Evolutionary conservation across 2,329 filamentous ascomycete genomes (phyloP), one percentile per base, ranked within the genome.

Genomic region (Colletotrichum destructivum): DNA sequence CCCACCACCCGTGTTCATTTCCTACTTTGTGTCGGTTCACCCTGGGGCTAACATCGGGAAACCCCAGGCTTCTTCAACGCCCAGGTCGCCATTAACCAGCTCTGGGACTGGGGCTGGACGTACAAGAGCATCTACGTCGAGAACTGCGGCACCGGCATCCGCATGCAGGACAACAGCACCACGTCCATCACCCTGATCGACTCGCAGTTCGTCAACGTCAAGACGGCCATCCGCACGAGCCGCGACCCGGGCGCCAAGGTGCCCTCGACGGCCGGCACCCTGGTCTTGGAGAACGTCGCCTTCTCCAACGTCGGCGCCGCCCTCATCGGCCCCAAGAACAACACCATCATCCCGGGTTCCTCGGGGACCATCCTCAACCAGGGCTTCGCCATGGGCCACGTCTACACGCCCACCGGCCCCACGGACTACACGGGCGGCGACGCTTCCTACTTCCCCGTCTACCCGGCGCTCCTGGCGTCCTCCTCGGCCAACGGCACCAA

Each of bases 51-150:
- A 62, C 11, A n/a, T 42, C 8, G n/a, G 16, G n/a, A 42, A n/a
- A 42, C 5, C 4, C 13, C 11, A 23, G 90, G 87, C 26, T 92
- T 94, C 81, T 88, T 88, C 75, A 85, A 87, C 72, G 88, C 89
- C 75, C 84, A 90, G 75, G 92, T 90, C 13, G 93, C 90, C 57
- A 90, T 94, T 69, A 88, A 87, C 79, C 91, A 93, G 84, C 88
- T 92, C 73, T 94, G 92, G 92, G 89, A 92, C 79, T 94, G 92
- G 93, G 88, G 90, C 1, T 94, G 91, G 90, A 91, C 90, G 6
- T 93, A 93, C 84, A 92, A 93, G 81, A 89, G 88, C 26, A 78
- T 93, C 23, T 84, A 81, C 35, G 88, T 94, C 80, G 87, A 89
- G 77, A 86, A 92, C 77, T 93, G 91, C 77, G 83, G 83, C 12